phyloP scores from a whole-genome alignment of 2,329 filamentous ascomycete species.

The Trichoderma sp. region DNA sequence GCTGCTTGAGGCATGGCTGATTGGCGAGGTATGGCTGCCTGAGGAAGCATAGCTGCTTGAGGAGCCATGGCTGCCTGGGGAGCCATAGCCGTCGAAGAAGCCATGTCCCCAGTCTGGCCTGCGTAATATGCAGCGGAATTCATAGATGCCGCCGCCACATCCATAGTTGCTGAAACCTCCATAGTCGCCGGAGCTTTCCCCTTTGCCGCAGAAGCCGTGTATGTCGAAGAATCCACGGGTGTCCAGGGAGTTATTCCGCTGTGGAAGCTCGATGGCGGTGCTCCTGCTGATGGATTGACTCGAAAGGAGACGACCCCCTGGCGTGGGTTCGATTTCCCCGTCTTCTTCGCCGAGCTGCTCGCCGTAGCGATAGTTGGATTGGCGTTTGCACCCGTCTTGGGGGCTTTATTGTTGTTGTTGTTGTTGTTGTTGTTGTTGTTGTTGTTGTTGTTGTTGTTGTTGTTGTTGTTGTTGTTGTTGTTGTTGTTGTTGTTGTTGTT shows the following conservation, averaged over 20 bases:
- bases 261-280: not conserved
- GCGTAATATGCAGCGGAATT: not conserved
- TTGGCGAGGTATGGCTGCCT: too few relatives aligned
- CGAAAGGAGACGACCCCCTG: not conserved
- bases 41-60: too few relatives aligned
- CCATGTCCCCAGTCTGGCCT: not conserved
- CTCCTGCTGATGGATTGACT: not conserved
- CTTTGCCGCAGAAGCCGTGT: not conserved
- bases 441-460: not conserved
- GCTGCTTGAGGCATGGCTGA: too few relatives aligned
- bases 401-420: not conserved
- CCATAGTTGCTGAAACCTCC: not conserved
- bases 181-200: not conserved
- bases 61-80: too few relatives aligned
- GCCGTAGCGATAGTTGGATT: not conserved
- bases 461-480: not conserved
- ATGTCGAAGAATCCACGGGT: not conserved
- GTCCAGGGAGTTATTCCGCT: not conserved
- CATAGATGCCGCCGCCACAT: not conserved
- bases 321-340: too few relatives aligned
- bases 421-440: not conserved
- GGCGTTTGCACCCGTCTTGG: not conserved
- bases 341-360: not conserved
- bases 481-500: not conserved
- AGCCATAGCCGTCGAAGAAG: not conserved